Base-by-base conservation (phyloP, 495 filamentous ascomycete genomes). In the Trichoderma parareesei region DNA sequence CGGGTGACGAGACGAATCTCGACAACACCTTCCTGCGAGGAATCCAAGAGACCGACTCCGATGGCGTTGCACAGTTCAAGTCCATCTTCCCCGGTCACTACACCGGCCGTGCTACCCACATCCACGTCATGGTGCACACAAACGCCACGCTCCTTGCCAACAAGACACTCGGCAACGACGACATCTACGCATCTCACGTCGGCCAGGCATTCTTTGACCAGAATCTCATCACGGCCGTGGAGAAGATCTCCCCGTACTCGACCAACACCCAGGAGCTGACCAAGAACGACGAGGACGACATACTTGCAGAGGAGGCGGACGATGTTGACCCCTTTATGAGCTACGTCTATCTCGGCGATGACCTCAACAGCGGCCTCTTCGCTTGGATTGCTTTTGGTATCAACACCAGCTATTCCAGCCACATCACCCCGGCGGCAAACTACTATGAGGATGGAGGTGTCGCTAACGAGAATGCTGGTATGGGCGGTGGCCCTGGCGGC, bases 71-170 rank as follows among this genome's bases (percentile, higher is more conserved):
- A 5, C 73, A 76, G 40, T 84, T 87, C 65, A 74, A 81, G 44
- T 74, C 77, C 2, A 72, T 81, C 64, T 78, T 84, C 71, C 83
- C 84, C 0, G 83, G 83, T 10, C 83, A 84, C 71, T 85, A 84
- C 71, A 74, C 76, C 18, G 79, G 78, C 3, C 78, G 81, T 42
- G 72, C 80, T 4, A 75, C 71, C 20, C 81, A 85, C 69, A 73
- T 77, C 65, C 75, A 77, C 69, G 68, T 71, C 73, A 65, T 20
- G 38, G 44, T 48, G 13, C 44, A 48, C 13, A 5, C 13, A 9
- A 16, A 14, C 44, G 44, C n/a, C 8, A 18, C 44, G 13, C 10
- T 14, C 13, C 10, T 5, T 11, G 13, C n/a, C n/a, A 18, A 16
- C 44, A 16, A 16, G 38, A 75, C 77, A 1, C 80, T 41, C 6